Conservation (phyloP, 306 rosid species). For the Cucurbita ficifolia region DNA sequence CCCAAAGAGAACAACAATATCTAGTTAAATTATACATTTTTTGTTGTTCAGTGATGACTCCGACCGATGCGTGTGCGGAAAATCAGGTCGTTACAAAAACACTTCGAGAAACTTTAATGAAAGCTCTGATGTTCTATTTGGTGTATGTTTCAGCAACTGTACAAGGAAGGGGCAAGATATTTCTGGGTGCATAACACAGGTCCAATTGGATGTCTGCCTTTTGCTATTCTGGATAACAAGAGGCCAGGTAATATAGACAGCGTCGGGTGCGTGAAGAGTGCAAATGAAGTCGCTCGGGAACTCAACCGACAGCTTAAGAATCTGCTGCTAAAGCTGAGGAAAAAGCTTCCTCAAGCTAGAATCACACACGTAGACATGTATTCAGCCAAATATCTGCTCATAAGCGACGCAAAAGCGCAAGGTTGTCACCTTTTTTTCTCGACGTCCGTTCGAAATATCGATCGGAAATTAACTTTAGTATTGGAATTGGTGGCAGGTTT, state of each 20-base stretch:
- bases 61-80: no score
- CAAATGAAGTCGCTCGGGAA: conserved; percentile 56
- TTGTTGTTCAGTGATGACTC: no score
- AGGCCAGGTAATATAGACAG: conserved; percentile 38
- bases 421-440: conserved; percentile 18
- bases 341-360: conserved; percentile 33
- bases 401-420: conserved; percentile 39
- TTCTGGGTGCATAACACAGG: conserved; percentile 82
- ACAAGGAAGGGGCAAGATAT: conserved; percentile 57
- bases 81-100: no score
- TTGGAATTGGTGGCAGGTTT: conserved; percentile 38
- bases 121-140: background rate
- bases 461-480: background rate
- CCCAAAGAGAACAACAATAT: no score
- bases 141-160: conserved; percentile 34
- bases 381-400: conserved; percentile 50
- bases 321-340: conserved; percentile 22
- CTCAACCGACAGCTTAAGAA: conserved; percentile 56
- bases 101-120: background rate
- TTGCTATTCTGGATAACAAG: conserved; percentile 21
- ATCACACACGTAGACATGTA: conserved; percentile 61
- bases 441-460: background rate
- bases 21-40: no score
- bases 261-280: conserved; percentile 53
- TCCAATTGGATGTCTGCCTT: conserved; percentile 75